phyloP scores from a whole-genome alignment of 2,329 filamentous ascomycete species.

The Pezicula rhizophila region DNA sequence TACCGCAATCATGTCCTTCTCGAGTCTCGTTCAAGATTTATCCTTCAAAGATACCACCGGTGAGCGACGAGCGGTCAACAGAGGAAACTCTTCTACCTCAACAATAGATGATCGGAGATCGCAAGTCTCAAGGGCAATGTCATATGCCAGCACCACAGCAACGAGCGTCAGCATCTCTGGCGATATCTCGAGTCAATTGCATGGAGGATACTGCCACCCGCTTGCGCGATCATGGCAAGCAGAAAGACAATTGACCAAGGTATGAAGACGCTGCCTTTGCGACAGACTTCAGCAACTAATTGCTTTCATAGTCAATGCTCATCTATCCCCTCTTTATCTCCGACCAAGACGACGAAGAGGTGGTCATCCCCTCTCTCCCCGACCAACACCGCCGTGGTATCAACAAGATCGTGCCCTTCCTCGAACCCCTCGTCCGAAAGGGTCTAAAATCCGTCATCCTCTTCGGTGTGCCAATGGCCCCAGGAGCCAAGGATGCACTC shows the following conservation, averaged over 20 bases:
- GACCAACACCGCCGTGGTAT: conserved; percentile 84
- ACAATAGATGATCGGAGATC: conserved; percentile 55
- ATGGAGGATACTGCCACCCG: conserved; percentile 77
- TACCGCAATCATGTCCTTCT: conserved; percentile 54
- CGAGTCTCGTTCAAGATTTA: conserved; percentile 60
- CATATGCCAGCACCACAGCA: conserved; percentile 59
- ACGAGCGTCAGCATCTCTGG: conserved; percentile 65
- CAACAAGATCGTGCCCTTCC: conserved; percentile 77
- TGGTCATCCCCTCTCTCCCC: conserved; percentile 81
- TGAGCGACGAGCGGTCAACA: conserved; percentile 34
- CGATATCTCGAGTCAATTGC: conserved; percentile 77
- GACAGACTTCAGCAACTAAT: conserved; percentile 9
- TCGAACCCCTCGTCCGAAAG: conserved; percentile 81
- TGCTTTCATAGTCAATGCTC: conserved; percentile 72
- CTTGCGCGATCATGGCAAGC: conserved; percentile 77
- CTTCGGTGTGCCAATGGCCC: conserved; percentile 83
- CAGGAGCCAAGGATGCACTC: conserved; percentile 80
- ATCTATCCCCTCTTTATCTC: conserved; percentile 97
- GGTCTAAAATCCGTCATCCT: conserved; percentile 90
- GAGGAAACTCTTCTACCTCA: conserved; percentile 35
- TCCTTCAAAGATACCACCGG: conserved; percentile 49
- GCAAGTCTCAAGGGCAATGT: conserved; percentile 57
- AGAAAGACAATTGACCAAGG: conserved; percentile 80
- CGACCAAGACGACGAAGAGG: conserved; percentile 89
- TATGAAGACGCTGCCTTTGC: conserved; percentile 29